Evolutionary conservation across 352 stramenopile species (phyloP), one percentile per base, ranked within the genome.

Genomic region (Phytopythium kandeliae): DNA sequence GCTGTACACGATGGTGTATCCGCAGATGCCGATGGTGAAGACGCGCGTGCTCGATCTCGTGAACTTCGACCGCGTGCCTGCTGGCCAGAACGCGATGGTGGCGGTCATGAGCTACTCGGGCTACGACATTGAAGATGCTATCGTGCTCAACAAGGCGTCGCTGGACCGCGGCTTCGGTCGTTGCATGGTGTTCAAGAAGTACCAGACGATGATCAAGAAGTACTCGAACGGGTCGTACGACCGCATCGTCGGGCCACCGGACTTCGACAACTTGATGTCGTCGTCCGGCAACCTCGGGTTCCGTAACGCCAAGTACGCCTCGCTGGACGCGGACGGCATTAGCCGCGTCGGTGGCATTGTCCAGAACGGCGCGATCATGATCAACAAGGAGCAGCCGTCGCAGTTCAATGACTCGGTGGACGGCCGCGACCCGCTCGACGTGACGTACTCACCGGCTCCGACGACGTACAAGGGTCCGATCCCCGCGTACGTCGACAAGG

Each of bases 121-220:
- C 30, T 99, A 99, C 69, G 97, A 99, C 86, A 99, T 99, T 64
- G 97, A 99, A 86, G 97, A 99, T 88, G 97, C 97, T 28, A 96
- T 99, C 45, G 95, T 99, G 38, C 76, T 99, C 6, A 99, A 99
- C 85, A 99, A 99, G 66, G 92, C 88, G 9, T 96, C 80, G 17
- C 55, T 98, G 25, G 95, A 98, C 72, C 85, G 97, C 42, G 97
- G 97, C n/a, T 99, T 99, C 67, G 96, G 96, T 21, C 86, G 97
- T 52, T 99, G 97, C 60, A 98, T 99, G 85, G 96, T 99, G 21
- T 88, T 99, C 42, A 97, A 97, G 65, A 99, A 99, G 75, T 95
- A 98, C 63, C 91, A 98, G 71, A 98, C 92, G 30, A 97, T 96
- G 74, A 89, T 99, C 58, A 93, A 97, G 53, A 96, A 96, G 55